phyloP scores from a whole-genome alignment of 345 rosid genomes.

The Geranium rotundifolium region DNA sequence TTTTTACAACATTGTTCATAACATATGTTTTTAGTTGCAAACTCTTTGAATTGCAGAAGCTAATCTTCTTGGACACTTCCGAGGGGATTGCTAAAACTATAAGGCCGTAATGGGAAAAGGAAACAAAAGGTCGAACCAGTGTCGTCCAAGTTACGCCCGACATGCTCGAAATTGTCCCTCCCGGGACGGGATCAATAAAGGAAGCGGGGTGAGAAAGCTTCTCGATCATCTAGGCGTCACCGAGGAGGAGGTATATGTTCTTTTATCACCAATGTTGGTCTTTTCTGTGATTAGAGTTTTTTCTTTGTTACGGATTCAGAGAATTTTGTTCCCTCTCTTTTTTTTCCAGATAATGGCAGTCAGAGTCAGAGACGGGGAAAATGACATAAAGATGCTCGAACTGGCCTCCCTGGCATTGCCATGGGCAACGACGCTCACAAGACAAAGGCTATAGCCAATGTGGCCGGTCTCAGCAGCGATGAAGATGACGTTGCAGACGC shows the following conservation, averaged over 20 bases:
- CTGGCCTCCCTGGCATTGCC: slow-evolving; percentile 76
- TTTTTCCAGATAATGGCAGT: slow-evolving; percentile 73
- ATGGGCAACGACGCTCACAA: slow-evolving; percentile 79
- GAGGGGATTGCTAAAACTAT: slow-evolving; percentile 53
- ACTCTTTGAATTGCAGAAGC: too few species aligned
- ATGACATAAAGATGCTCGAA: slow-evolving; percentile 82
- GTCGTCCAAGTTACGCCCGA: slow-evolving; percentile 73
- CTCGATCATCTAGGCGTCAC: slow-evolving; percentile 71
- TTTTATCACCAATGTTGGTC: neutral
- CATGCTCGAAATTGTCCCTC: slow-evolving; percentile 87
- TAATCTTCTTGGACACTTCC: slow-evolving; percentile 58
- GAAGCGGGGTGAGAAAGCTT: slow-evolving; percentile 56
- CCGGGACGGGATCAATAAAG: slow-evolving; percentile 83
- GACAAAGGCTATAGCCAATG: slow-evolving; percentile 77
- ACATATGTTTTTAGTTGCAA: too few species aligned
- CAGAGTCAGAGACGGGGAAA: slow-evolving; percentile 92
- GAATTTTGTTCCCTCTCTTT: neutral
- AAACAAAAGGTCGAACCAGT: slow-evolving; percentile 47
- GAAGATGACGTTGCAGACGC: slow-evolving; percentile 95
- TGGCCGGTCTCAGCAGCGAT: slow-evolving; percentile 66
- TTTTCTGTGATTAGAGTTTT: neutral
- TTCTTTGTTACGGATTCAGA: neutral
- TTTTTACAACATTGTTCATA: too few species aligned
- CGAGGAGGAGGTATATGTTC: slow-evolving; percentile 45
- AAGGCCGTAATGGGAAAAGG: slow-evolving; percentile 83